Conservation (phyloP, 129 eudicot genomes). For the Calendula officinalis region DNA sequence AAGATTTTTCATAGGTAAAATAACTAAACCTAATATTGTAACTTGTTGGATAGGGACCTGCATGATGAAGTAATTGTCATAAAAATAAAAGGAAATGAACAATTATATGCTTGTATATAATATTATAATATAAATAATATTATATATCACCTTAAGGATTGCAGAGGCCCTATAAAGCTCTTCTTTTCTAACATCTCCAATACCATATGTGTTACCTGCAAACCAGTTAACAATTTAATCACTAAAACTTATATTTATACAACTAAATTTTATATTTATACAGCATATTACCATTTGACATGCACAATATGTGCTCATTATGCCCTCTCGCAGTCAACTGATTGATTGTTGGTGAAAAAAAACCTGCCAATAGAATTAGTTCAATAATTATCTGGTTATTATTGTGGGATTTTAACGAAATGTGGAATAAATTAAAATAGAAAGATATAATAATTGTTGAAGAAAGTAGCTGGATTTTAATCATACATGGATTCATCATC, state of each 20-base stretch:
- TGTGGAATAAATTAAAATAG: not conserved
- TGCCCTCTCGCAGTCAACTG: constrained; percentile 65
- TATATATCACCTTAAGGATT: constrained; percentile 56
- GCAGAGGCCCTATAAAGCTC: constrained; percentile 81
- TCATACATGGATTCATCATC: constrained; percentile 92
- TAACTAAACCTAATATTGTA: constrained; percentile 52
- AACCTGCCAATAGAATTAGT: constrained; percentile 56
- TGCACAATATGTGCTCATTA: constrained; percentile 68
- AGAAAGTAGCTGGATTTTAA: constrained; percentile 3
- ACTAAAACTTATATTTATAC: constrained; percentile 7
- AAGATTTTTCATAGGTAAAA: constrained; percentile 3
- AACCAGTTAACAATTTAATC: constrained; percentile 6
- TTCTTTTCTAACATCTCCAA: constrained; percentile 69
- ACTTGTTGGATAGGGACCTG: constrained; percentile 87
- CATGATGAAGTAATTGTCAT: constrained; percentile 29
- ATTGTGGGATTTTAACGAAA: not conserved
- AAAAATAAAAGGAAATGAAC: not conserved
- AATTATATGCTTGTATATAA: no score
- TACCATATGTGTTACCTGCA: constrained; percentile 82
- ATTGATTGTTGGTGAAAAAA: constrained; percentile 82
- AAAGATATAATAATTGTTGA: not conserved
- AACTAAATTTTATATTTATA: constrained; percentile 9
- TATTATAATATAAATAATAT: not conserved
- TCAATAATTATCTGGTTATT: not conserved
- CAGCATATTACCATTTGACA: constrained; percentile 75